Base-by-base conservation (phyloP, 2,329 filamentous ascomycete genomes). In the Cercospora janseana region DNA sequence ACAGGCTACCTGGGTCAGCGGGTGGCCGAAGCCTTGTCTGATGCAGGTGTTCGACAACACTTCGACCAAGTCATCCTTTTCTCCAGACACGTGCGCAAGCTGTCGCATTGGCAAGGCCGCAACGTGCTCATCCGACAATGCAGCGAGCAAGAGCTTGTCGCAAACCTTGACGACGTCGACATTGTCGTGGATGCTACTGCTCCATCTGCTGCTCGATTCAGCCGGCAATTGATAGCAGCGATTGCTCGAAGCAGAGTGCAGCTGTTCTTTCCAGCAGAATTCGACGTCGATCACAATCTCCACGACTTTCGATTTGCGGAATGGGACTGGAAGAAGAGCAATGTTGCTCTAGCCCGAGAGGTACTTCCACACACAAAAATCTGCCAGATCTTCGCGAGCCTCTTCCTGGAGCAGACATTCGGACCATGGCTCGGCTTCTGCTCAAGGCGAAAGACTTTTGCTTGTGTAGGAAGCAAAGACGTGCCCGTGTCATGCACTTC, bases 231-330 rank as follows among this genome's bases (percentile, higher is more conserved):
- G 4, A 23, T 51, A 18, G 32, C 20, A 29, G 48, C 48, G n/a
- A 45, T 51, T 31, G 48, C 41, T 6, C 16, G 10, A 4, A 28
- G 15, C 15, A 37, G 38, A 21, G 32, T 38, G 18, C 40, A 18
- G 26, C 18, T 46, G 15, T 51, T 45, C 24, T 51, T 51, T 26
- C 48, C 48, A 6, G 32, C 41, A 20, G 48, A 51, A 23, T 51
- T 51, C 16, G 32, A 42, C 10, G 41, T 51, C 13, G 48, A 51
- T 15, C 40, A 44, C 15, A 45, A 44, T 13, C 34, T 44, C 12
- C 48, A 44, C 31, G 48, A 51, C 34, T 51, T 51, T 32, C 48
- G 41, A 3, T 42, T 44, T 24, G 40, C 20, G 12, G 29, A 42
- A 7, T 51, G 41, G 29, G 48, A 51, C 13, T 42, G 34, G 13